These are phyloP conservation scores for Collybia sordida DNA, from an alignment of 768 basidiomycete species.

Conservation along the genomic window DNA sequence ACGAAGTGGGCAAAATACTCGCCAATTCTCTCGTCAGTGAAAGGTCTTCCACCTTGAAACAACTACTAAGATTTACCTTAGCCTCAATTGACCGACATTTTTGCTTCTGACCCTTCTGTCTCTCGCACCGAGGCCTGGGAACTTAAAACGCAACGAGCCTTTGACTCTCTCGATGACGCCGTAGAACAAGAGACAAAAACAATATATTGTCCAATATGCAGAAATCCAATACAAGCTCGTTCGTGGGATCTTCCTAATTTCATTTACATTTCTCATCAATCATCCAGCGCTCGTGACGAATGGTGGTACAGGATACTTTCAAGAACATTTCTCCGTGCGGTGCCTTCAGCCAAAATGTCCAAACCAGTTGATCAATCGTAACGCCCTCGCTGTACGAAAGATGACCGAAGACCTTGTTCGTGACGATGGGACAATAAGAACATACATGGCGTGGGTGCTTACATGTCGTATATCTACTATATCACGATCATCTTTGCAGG, in stretches of 20 bases:
- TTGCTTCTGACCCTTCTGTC: not conserved
- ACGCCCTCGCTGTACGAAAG: conserved; percentile 4
- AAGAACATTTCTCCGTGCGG: conserved; percentile 5
- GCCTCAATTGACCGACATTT: conserved; percentile 1
- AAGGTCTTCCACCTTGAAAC: not conserved
- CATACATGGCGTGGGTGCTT: conserved; percentile 8
- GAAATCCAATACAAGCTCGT: conserved; percentile 1
- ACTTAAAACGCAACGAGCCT: conserved; percentile 1
- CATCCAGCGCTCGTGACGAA: conserved; percentile 5
- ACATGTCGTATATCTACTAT: not conserved
- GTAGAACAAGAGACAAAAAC: not conserved
- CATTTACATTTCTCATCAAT: not conserved
- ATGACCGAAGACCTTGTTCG: conserved; percentile 10
- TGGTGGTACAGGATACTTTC: conserved; percentile 10
- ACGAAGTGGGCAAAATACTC: not conserved
- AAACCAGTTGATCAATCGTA: not conserved
- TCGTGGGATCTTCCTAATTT: not conserved
- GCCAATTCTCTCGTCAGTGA: conserved; percentile 4
- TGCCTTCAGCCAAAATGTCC: conserved; percentile 2
- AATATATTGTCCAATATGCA: conserved; percentile 11
- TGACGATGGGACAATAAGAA: not conserved
- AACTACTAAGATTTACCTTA: not conserved
- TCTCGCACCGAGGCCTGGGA: conserved; percentile 3
- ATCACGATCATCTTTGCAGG: not conserved
- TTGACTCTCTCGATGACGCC: conserved; percentile 14